These are phyloP conservation scores for Strigomonas culicis DNA, from an alignment of 208 protist genomes.

Conservation along the genomic window DNA sequence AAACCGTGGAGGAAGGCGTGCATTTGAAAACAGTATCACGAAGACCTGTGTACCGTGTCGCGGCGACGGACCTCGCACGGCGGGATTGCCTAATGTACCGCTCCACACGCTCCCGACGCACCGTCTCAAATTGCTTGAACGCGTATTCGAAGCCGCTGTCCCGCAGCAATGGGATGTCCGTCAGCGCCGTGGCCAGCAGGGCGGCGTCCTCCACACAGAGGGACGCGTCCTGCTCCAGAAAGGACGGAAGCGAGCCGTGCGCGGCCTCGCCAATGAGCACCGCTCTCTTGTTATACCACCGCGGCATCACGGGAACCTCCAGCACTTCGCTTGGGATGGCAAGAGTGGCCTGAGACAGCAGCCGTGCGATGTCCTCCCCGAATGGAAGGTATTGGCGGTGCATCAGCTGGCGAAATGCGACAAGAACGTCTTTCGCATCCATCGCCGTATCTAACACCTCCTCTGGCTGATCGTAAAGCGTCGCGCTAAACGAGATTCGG, in stretches of 20 bases:
- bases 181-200: constrained; percentile 67
- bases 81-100: constrained; percentile 86
- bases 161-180: constrained; percentile 71
- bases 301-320: constrained; percentile 87
- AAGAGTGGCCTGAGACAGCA: constrained; percentile 44
- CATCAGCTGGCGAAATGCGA: constrained; percentile 41
- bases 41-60: constrained; percentile 31
- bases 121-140: constrained; percentile 79
- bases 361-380: constrained; percentile 24
- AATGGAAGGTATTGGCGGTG: constrained; percentile 53
- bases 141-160: constrained; percentile 86
- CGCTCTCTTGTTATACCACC: constrained; percentile 86
- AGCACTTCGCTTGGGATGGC: constrained; percentile 67
- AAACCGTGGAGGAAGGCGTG: constrained; percentile 3
- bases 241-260: constrained; percentile 80
- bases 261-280: constrained; percentile 85
- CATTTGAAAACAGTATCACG: constrained; percentile 46
- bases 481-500: constrained; percentile 67
- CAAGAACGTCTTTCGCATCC: constrained; percentile 44
- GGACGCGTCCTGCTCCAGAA: constrained; percentile 79
- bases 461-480: constrained; percentile 44
- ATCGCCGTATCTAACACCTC: constrained; percentile 48
- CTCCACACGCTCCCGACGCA: constrained; percentile 80
- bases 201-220: constrained; percentile 89
- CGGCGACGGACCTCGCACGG: constrained; percentile 58